These are phyloP conservation scores for Lachnellula suecica DNA, from an alignment of 2,329 filamentous ascomycete genomes.

Conservation along the genomic window DNA sequence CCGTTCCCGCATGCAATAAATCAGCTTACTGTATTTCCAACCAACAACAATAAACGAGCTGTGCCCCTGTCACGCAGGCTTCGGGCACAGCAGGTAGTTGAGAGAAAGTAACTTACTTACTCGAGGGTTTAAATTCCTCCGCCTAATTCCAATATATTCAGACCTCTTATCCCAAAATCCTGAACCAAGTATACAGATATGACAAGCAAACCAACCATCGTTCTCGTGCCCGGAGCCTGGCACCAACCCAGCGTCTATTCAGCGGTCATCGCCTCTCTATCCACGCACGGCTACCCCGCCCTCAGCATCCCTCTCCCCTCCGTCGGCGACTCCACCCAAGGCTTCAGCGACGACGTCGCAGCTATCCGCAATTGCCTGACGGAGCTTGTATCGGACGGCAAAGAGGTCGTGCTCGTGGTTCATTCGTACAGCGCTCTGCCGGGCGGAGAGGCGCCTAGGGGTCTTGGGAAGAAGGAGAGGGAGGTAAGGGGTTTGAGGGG, in stretches of 20 bases:
- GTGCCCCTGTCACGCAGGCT: too few relatives aligned
- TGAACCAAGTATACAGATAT: too few relatives aligned
- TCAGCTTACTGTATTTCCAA: too few relatives aligned
- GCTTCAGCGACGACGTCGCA: constrained; percentile 37
- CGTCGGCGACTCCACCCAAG: constrained; percentile 23
- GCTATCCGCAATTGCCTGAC: constrained; percentile 31
- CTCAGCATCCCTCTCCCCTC: constrained; percentile 33
- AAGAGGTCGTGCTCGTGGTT: constrained; percentile 37
- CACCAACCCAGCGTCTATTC: constrained; percentile 35
- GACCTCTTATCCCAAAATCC: too few relatives aligned
- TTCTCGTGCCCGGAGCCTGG: constrained; percentile 38
- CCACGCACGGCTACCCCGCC: constrained; percentile 28
- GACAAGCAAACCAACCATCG: constrained; percentile 33
- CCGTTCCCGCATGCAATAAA: too few relatives aligned
- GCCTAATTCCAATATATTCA: too few relatives aligned
- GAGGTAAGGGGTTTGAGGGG: constrained; percentile 36
- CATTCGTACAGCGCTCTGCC: constrained; percentile 40
- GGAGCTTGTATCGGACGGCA: constrained; percentile 29
- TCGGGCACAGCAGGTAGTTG: too few relatives aligned
- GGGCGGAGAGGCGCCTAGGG: constrained; percentile 33
- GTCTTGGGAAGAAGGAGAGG: constrained; percentile 35
- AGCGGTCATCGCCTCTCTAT: constrained; percentile 30
- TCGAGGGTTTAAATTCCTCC: too few relatives aligned
- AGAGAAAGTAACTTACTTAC: too few relatives aligned
- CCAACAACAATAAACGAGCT: too few relatives aligned